These are phyloP conservation scores for Inga oerstediana DNA, from an alignment of 306 rosid genomes.

Conservation along the genomic window DNA sequence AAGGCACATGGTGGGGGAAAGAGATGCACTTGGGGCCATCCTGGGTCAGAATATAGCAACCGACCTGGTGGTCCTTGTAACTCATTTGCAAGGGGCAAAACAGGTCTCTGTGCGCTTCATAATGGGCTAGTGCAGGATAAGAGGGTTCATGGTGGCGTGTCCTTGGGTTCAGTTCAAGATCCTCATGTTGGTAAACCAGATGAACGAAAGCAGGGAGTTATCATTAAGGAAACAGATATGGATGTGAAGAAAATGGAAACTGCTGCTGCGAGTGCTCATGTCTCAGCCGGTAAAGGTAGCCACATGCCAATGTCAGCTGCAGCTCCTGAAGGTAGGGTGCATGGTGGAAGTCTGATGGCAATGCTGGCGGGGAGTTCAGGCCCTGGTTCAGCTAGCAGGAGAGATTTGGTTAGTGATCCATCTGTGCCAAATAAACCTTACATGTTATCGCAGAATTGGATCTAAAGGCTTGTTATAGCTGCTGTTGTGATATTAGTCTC, in stretches of 20 bases:
- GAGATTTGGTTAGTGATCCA: conserved; percentile 22
- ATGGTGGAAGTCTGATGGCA: conserved; percentile 75
- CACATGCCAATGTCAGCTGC: conserved; percentile 20
- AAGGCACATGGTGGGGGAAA: conserved; percentile 90
- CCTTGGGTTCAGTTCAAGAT: conserved; percentile 53
- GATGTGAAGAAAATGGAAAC: conserved; percentile 37
- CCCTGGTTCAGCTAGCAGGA: conserved; percentile 35
- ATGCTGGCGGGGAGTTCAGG: conserved; percentile 51
- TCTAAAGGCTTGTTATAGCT: conserved; percentile 36
- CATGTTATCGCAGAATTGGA: conserved; percentile 46
- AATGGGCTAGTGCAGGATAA: conserved; percentile 75
- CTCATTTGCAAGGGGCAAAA: conserved; percentile 76
- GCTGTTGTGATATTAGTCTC: conserved; percentile 28
- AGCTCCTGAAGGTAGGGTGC: conserved; percentile 75
- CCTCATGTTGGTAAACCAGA: conserved; percentile 42
- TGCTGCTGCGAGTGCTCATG: conserved; percentile 18
- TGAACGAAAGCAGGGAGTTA: conserved; percentile 38
- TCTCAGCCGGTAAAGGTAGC: conserved; percentile 32
- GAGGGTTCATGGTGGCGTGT: conserved; percentile 79
- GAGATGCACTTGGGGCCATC: conserved; percentile 81
- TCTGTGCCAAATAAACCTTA: conserved; percentile 40
- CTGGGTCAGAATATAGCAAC: conserved; percentile 52
- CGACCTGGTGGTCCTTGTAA: conserved; percentile 58
- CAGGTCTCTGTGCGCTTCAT: conserved; percentile 75
- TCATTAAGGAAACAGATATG: conserved; percentile 42